Evolutionary conservation across 805 yeast species (phyloP).

Genomic region (Limtongia smithiae): DNA sequence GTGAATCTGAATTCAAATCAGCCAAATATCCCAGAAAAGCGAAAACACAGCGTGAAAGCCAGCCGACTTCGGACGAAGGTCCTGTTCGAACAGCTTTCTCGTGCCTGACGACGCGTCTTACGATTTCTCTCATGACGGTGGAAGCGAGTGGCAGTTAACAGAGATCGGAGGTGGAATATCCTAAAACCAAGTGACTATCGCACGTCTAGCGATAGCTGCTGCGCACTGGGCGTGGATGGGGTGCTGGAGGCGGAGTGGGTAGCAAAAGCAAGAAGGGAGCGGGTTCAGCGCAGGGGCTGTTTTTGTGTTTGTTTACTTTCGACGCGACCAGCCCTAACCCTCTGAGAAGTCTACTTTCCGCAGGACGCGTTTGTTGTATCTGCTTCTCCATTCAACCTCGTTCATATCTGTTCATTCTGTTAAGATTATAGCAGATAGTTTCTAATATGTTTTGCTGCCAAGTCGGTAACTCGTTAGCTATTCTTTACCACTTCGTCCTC

Average conservation of each 20-base stretch:
- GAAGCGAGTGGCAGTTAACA: background rate
- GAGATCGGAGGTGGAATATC: background rate
- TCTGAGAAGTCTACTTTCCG: too few species aligned
- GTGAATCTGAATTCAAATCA: constrained; percentile 56
- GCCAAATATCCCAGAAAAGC: background rate
- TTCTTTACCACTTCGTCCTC: constrained; percentile 13
- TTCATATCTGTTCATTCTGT: background rate
- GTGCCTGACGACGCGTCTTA: constrained; percentile 25
- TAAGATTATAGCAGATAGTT: background rate
- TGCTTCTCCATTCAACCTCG: background rate
- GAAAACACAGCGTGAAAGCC: too few species aligned
- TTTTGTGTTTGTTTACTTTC: constrained; percentile 26
- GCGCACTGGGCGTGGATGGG: background rate
- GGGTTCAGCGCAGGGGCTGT: constrained; percentile 20
- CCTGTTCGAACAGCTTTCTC: too few species aligned
- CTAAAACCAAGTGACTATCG: too few species aligned
- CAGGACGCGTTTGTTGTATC: too few species aligned
- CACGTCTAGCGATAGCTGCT: background rate
- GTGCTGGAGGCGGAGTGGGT: background rate
- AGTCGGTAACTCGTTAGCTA: too few species aligned
- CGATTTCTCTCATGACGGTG: constrained; percentile 26
- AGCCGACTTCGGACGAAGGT: too few species aligned
- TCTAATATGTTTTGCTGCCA: background rate
- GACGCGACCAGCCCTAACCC: too few species aligned
- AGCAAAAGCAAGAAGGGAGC: background rate